Base-by-base conservation (phyloP, 31 red algal genomes). In the Bonnemaisonia californica region DNA sequence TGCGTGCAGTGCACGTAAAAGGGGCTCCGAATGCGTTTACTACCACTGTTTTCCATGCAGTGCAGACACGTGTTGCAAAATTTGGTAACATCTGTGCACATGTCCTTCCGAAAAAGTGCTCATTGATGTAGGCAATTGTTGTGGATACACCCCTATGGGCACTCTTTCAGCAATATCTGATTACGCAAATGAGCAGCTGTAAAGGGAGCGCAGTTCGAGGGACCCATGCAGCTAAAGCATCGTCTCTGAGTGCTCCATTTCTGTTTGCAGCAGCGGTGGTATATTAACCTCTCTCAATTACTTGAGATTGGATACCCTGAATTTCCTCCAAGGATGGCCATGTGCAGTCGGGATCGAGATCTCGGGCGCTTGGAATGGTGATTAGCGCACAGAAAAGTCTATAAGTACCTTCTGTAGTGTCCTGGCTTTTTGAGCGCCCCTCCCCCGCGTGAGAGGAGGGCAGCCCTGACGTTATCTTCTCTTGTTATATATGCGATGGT, bases 401-500 rank as follows among this genome's bases (percentile, higher is more conserved):
- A 55, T 23, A 56, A 26, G 13, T 11, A 26, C 11, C 4, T 3
- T 3, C 37, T 21, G 12, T 56, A 26, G 35, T 76, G 22, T 48
- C 31, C 21, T 71, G 19, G 4, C 12, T 33, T 4, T n/a, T 13
- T 3, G 35, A 12, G n/a, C n/a, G n/a, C n/a, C 11, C 9, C 45
- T 11, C 29, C 76, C 71, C 76, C 31, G 7, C 54, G 55, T 4
- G 76, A 29, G 23, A 80, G 36, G 13, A 80, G 11, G 30, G 64
- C 76, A 8, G 76, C 76, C 76, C 76, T 65, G 18, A 4, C 3
- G 76, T 80, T 80, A 4, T 80, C 36, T 41, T 80, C 58, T 9
- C 76, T 57, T 38, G 76, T 9, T 28, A 65, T 22, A 64, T 80
- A 57, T 18, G 18, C 76, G 57, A 62, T 65, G 27, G 36, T 65